phyloP scores from a whole-genome alignment of 495 filamentous ascomycete genomes.

The Podospora pseudoanserina region DNA sequence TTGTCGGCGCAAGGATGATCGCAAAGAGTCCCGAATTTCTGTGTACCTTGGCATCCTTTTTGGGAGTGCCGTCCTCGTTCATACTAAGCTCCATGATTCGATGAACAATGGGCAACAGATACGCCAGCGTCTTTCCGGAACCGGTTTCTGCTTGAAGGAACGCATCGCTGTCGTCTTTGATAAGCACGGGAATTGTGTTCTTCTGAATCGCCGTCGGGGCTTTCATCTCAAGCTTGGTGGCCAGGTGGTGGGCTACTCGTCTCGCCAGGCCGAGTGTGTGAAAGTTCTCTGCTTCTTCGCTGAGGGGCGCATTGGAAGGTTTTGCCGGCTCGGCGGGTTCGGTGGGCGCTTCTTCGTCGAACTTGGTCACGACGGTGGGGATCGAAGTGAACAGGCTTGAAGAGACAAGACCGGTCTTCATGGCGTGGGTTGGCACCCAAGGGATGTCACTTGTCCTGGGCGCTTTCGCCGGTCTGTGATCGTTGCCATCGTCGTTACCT shows the following conservation, averaged over 20 bases:
- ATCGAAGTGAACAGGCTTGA: slow-evolving; percentile 92
- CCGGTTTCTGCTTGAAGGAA: slow-evolving; percentile 97
- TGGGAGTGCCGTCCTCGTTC: slow-evolving; percentile 43
- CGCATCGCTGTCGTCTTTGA: slow-evolving; percentile 82
- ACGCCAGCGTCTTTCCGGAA: slow-evolving; percentile 94
- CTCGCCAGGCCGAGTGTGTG: slow-evolving; percentile 74
- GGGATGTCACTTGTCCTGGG: slow-evolving; percentile 30
- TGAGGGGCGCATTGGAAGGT: slow-evolving; percentile 95
- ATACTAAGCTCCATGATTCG: slow-evolving; percentile 72
- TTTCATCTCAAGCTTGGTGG: slow-evolving; percentile 81
- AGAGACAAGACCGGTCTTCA: slow-evolving; percentile 54
- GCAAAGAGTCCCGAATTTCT: slow-evolving; percentile 88
- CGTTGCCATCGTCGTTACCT: not conserved
- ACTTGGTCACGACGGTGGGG: slow-evolving; percentile 59
- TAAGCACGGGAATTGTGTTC: slow-evolving; percentile 66
- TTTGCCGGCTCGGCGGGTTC: slow-evolving; percentile 53
- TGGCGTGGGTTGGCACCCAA: slow-evolving; percentile 27
- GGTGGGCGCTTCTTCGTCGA: slow-evolving; percentile 40
- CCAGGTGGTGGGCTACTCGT: slow-evolving; percentile 73
- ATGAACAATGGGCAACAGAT: slow-evolving; percentile 86
- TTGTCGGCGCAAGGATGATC: slow-evolving; percentile 83
- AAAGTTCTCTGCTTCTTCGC: slow-evolving; percentile 77
- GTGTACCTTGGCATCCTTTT: slow-evolving; percentile 53
- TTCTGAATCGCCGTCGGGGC: slow-evolving; percentile 94
- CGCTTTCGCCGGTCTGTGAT: slow-evolving; percentile 39